These are phyloP conservation scores for Nakazawaea laoshanensis DNA, from an alignment of 805 yeast species.

Conservation along the genomic window DNA sequence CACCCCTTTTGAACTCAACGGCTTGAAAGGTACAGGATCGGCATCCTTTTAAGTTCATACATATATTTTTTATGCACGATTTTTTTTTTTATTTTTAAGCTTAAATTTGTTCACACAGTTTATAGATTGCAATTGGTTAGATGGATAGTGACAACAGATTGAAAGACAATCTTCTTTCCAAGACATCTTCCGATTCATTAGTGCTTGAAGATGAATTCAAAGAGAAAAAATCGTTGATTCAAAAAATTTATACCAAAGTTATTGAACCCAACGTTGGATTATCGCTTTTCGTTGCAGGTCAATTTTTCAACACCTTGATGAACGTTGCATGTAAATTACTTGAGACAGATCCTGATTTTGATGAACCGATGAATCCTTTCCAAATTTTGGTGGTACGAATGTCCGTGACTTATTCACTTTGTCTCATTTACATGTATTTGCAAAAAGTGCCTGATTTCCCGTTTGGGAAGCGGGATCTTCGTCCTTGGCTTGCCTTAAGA, in stretches of 20 bases:
- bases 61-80: too few relatives aligned
- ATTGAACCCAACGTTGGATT: conserved; percentile 43
- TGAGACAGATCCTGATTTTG: conserved; percentile 53
- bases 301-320: conserved; percentile 73
- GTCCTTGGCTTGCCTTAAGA: conserved; percentile 47
- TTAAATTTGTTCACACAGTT: too few relatives aligned
- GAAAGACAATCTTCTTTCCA: too few relatives aligned
- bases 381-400: conserved; percentile 75
- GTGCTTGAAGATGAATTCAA: too few relatives aligned
- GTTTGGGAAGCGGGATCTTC: conserved; percentile 55
- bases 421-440: conserved; percentile 45
- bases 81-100: too few relatives aligned
- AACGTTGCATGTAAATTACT: conserved; percentile 66
- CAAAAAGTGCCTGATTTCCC: conserved; percentile 52
- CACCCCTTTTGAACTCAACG: conserved; percentile 2
- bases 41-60: too few relatives aligned
- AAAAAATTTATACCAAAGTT: neutral
- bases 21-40: conserved; percentile 7
- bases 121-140: too few relatives aligned
- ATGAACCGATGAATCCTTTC: conserved; percentile 60
- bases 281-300: conserved; percentile 48
- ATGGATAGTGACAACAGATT: too few relatives aligned
- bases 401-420: conserved; percentile 58
- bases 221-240: neutral
- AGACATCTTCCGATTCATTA: too few relatives aligned